These are phyloP conservation scores for Metrosideros polymorpha DNA, from an alignment of 441 rosid genomes.

Conservation along the genomic window DNA sequence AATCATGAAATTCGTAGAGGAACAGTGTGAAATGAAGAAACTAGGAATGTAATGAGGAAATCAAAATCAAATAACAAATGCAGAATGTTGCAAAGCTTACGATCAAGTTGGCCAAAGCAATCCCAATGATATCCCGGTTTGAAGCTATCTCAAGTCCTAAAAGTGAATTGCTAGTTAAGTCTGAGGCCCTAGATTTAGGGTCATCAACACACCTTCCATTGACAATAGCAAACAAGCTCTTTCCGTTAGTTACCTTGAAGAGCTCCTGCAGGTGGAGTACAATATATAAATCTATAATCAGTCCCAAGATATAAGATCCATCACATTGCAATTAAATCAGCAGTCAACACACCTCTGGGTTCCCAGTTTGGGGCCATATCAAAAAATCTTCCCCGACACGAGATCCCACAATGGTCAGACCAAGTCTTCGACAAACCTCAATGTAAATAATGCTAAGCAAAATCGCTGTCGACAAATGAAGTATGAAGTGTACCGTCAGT, in stretches of 20 bases:
- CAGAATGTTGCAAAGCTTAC: conserved; percentile 25
- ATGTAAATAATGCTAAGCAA: conserved; percentile 87
- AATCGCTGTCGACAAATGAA: conserved; percentile 47
- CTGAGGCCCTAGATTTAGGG: conserved; percentile 88
- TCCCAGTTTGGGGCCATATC: conserved; percentile 80
- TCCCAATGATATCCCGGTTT: conserved; percentile 75
- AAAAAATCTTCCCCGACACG: conserved; percentile 90
- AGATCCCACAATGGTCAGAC: conserved; percentile 80
- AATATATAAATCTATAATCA: not conserved
- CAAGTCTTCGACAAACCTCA: conserved; percentile 75
- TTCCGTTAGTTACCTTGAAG: conserved; percentile 65
- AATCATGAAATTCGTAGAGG: not conserved
- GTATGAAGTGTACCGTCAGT: not conserved
- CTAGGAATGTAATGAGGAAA: not conserved
- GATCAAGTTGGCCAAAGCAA: conserved; percentile 88
- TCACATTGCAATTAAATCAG: not conserved
- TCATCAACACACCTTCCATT: conserved; percentile 88
- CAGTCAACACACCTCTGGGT: conserved; percentile 49
- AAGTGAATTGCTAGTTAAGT: conserved; percentile 72
- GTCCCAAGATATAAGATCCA: not conserved
- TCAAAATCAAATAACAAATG: not conserved
- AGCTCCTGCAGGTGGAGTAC: conserved; percentile 44
- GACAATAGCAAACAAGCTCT: conserved; percentile 72
- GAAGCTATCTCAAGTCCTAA: conserved; percentile 71
- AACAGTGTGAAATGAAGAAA: not conserved